phyloP scores from a whole-genome alignment of 148 eudicot genomes.

The Hydrangea macrophylla region DNA sequence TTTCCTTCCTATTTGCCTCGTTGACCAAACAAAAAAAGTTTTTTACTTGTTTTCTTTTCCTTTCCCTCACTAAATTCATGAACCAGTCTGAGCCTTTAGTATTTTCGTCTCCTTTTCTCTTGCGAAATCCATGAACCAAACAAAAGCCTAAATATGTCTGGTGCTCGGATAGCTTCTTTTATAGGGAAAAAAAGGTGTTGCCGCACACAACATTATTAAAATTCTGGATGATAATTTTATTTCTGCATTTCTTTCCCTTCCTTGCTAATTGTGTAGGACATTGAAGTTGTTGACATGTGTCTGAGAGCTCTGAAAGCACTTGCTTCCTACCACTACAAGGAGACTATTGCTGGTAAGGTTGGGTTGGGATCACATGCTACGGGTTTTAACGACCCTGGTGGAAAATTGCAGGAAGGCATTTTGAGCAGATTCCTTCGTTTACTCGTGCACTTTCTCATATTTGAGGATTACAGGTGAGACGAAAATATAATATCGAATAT shows the following conservation, averaged over 20 bases:
- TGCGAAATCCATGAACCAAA: too few species aligned
- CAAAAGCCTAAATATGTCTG: too few species aligned
- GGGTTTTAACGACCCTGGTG: conserved; percentile 49
- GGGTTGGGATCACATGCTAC: conserved; percentile 82
- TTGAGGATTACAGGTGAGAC: conserved; percentile 86
- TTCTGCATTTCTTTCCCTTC: background rate
- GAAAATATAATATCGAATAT: conserved; percentile 1
- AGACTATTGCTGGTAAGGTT: conserved; percentile 53
- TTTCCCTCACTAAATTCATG: too few species aligned
- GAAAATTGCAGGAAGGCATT: conserved; percentile 79
- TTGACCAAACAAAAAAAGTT: too few species aligned
- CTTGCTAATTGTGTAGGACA: conserved; percentile 43
- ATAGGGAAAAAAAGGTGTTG: background rate
- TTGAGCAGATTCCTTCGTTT: conserved; percentile 68
- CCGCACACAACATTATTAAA: background rate
- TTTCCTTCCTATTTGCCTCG: too few species aligned
- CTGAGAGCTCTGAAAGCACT: conserved; percentile 80
- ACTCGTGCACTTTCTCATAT: conserved; percentile 77
- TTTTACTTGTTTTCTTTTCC: too few species aligned
- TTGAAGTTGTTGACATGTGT: conserved; percentile 74
- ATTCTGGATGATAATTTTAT: background rate
- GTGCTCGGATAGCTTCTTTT: background rate
- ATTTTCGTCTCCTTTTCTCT: too few species aligned
- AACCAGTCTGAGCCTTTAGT: too few species aligned
- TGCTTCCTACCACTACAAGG: conserved; percentile 85